Conservation (phyloP, 2,329 filamentous ascomycete genomes). For the Ceratocystis eucalypticola region DNA sequence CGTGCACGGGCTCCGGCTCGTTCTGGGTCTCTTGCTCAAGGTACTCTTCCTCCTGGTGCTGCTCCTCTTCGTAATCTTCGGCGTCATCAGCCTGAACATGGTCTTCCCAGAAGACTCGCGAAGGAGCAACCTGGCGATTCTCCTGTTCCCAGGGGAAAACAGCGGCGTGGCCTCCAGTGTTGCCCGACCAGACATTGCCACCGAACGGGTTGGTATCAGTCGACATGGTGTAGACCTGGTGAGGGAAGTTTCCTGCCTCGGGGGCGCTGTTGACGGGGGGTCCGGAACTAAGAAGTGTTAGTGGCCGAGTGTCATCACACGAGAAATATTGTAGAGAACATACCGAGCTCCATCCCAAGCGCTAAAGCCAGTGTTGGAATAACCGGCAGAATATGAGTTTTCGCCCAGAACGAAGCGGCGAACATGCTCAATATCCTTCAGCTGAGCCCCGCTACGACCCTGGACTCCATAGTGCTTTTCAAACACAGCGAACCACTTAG, state of each 20-base stretch:
- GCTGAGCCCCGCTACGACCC: constrained; percentile 15
- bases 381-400: constrained; percentile 24
- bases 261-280: constrained; percentile 32
- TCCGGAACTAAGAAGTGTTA: constrained; percentile 11
- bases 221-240: constrained; percentile 71
- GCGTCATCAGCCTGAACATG: constrained; percentile 7
- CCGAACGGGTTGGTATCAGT: constrained; percentile 7
- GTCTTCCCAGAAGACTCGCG: constrained; percentile 19
- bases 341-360: constrained; percentile 21
- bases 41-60: constrained; percentile 6
- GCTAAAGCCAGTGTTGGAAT: constrained; percentile 15
- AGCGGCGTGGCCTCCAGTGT: constrained; percentile 11
- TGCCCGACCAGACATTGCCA: constrained; percentile 11
- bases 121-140: constrained; percentile 14
- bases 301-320: neutral
- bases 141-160: constrained; percentile 19
- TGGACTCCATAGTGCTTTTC: constrained; percentile 62
- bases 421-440: constrained; percentile 27
- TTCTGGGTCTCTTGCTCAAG: neutral
- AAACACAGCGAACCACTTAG: constrained; percentile 88
- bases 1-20: neutral
- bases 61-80: constrained; percentile 6
- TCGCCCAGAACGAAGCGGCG: constrained; percentile 44
- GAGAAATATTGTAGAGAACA: neutral
- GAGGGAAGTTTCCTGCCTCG: constrained; percentile 74